Conservation (phyloP, 1,139 yeast genomes). For the Magnusiomyces fungicola region DNA sequence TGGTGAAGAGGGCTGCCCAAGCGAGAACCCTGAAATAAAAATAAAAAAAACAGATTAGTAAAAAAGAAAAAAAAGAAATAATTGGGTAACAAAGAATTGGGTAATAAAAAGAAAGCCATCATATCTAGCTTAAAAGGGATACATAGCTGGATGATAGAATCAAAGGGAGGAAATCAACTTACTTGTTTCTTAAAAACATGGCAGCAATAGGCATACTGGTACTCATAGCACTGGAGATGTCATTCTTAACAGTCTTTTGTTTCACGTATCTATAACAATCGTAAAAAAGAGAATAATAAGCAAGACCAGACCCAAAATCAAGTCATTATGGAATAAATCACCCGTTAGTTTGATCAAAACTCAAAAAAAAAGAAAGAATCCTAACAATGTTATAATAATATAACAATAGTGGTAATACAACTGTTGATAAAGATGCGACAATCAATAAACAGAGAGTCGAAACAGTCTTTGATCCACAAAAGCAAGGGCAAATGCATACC, state of each 20-base stretch:
- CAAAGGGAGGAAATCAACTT: slow-evolving; percentile 8
- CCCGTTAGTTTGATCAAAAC: background rate
- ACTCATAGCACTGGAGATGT: slow-evolving; percentile 36
- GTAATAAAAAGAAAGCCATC: background rate
- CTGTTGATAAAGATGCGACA: too few species aligned
- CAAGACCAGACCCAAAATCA: too few species aligned
- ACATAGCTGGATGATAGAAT: too few species aligned
- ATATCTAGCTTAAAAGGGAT: too few species aligned
- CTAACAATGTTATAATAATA: too few species aligned
- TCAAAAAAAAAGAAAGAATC: background rate
- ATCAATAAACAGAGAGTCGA: too few species aligned
- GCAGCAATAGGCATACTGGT: slow-evolving; percentile 60
- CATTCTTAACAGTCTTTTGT: slow-evolving; percentile 19
- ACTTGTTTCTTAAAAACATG: slow-evolving; percentile 44
- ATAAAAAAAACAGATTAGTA: background rate
- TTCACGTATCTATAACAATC: slow-evolving; percentile 26
- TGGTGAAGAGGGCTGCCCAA: slow-evolving; percentile 50
- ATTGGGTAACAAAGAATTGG: background rate
- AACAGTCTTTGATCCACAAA: too few species aligned
- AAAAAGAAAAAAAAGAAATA: background rate
- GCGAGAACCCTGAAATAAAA: slow-evolving; percentile 40
- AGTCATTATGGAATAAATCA: too few species aligned
- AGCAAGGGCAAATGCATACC: too few species aligned
- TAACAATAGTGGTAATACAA: too few species aligned
- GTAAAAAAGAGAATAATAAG: background rate